Evolutionary conservation across 1,284 basidiomycete species (phyloP).

Genomic region (Paramarasmius palmivorus): DNA sequence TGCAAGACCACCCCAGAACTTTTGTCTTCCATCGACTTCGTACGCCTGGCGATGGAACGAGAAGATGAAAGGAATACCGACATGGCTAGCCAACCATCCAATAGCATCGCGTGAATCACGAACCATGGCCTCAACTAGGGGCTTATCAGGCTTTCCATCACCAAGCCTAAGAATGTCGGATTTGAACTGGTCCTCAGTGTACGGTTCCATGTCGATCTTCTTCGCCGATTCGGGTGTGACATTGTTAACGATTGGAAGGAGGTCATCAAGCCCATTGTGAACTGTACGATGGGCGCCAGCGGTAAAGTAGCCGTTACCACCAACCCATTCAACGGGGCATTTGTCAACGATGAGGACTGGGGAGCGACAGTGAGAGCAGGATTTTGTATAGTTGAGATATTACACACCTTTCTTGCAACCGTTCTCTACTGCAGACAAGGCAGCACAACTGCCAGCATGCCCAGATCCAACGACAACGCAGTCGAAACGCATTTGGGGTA

Average conservation of each 20-base stretch:
- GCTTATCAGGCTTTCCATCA: slow-evolving; percentile 45
- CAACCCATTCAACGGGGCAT: slow-evolving; percentile 61
- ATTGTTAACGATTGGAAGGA: slow-evolving; percentile 54
- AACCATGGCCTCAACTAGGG: slow-evolving; percentile 54
- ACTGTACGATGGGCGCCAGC: slow-evolving; percentile 65
- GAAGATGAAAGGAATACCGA: slow-evolving; percentile 56
- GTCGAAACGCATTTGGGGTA: slow-evolving; percentile 36
- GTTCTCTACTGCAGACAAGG: slow-evolving; percentile 56
- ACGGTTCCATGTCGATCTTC: slow-evolving; percentile 59
- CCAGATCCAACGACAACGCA: slow-evolving; percentile 69
- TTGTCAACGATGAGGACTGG: slow-evolving; percentile 64
- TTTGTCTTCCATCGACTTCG: slow-evolving; percentile 57
- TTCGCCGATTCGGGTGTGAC: slow-evolving; percentile 41
- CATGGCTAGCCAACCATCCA: slow-evolving; percentile 52
- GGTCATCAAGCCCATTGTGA: slow-evolving; percentile 56
- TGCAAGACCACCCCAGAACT: slow-evolving; percentile 70
- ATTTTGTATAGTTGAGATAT: slow-evolving; percentile 5
- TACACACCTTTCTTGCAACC: slow-evolving; percentile 49
- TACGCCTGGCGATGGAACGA: slow-evolving; percentile 70
- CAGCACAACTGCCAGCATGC: slow-evolving; percentile 66
- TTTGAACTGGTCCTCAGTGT: slow-evolving; percentile 52
- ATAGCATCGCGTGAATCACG: slow-evolving; percentile 53
- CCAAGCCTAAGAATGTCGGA: slow-evolving; percentile 62
- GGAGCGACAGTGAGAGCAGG: slow-evolving; percentile 1
- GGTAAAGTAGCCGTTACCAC: slow-evolving; percentile 73